These are phyloP conservation scores for Exophiala lecanii-corni DNA, from an alignment of 2,329 filamentous ascomycete species.

Conservation along the genomic window DNA sequence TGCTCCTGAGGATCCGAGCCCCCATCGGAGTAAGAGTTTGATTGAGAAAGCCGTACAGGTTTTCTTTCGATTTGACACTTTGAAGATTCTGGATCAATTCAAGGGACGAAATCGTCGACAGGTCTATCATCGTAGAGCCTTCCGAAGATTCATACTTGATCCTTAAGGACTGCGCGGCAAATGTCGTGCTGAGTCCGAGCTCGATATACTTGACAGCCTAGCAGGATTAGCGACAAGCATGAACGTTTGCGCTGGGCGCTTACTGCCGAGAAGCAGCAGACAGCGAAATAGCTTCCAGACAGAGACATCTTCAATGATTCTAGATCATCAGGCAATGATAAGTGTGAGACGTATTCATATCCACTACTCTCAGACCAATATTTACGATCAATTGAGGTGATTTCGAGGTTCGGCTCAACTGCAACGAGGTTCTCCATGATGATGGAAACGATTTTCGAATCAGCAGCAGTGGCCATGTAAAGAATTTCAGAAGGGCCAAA, in stretches of 20 bases:
- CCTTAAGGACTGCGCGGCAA: constrained; percentile 73
- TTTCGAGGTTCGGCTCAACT: constrained; percentile 38
- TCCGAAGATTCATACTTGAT: constrained; percentile 85
- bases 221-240: constrained; percentile 12
- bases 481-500: constrained; percentile 76
- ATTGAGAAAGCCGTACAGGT: constrained; percentile 79
- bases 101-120: constrained; percentile 78
- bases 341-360: constrained; percentile 68
- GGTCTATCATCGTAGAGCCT: constrained; percentile 92
- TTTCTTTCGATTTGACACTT: constrained; percentile 71
- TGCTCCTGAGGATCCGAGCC: constrained; percentile 72
- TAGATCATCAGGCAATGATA: constrained; percentile 76
- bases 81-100: constrained; percentile 87
- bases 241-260: constrained; percentile 30
- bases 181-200: constrained; percentile 60
- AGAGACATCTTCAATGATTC: constrained; percentile 75
- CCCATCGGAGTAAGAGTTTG: constrained; percentile 87
- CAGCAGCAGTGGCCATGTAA: constrained; percentile 67
- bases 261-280: constrained; percentile 81
- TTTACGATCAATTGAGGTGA: constrained; percentile 66
- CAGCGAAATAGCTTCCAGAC: constrained; percentile 78
- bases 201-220: constrained; percentile 81
- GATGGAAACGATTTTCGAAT: constrained; percentile 69
- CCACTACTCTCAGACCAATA: constrained; percentile 80
- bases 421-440: constrained; percentile 65